Evolutionary conservation across 768 basidiomycete species (phyloP).

Genomic region (Macrolepiota albuminosa): DNA sequence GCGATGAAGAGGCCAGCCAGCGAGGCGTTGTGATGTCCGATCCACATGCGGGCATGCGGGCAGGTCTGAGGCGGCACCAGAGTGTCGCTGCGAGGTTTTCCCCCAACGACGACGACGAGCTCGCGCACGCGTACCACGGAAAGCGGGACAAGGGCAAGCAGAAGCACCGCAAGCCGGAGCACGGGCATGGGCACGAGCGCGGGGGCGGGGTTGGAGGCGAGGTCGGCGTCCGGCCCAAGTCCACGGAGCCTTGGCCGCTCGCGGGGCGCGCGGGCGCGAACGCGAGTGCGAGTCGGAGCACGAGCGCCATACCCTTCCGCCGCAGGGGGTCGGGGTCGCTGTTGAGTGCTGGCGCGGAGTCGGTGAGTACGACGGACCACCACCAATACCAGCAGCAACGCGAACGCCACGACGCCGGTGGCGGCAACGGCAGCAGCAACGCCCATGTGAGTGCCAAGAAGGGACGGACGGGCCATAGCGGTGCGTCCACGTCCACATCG

Average conservation of each 20-base stretch:
- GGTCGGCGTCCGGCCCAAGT: conserved; percentile 20
- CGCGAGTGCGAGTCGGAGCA: conserved; percentile 2
- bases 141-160: conserved; percentile 25
- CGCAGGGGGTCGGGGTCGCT: conserved; percentile 5
- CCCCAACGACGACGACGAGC: not conserved
- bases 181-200: too few species aligned
- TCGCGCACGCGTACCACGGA: not conserved
- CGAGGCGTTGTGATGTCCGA: conserved; percentile 17
- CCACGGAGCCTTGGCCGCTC: conserved; percentile 26
- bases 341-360: not conserved
- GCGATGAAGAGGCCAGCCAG: not conserved
- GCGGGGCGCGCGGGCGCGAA: not conserved
- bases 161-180: too few species aligned
- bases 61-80: conserved; percentile 13
- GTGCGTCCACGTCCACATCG: not conserved
- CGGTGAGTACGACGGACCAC: not conserved
- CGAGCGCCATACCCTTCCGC: conserved; percentile 15
- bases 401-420: too few species aligned
- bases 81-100: conserved; percentile 5
- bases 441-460: not conserved
- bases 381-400: too few species aligned
- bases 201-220: not conserved
- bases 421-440: too few species aligned
- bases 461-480: too few species aligned
- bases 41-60: conserved; percentile 10